Percentiles rank a stretch among this genome's conserved stretches.
Evolutionary conservation across 441 rosid genomes (phyloP).

Genomic region (Manihot esculenta): DNA sequence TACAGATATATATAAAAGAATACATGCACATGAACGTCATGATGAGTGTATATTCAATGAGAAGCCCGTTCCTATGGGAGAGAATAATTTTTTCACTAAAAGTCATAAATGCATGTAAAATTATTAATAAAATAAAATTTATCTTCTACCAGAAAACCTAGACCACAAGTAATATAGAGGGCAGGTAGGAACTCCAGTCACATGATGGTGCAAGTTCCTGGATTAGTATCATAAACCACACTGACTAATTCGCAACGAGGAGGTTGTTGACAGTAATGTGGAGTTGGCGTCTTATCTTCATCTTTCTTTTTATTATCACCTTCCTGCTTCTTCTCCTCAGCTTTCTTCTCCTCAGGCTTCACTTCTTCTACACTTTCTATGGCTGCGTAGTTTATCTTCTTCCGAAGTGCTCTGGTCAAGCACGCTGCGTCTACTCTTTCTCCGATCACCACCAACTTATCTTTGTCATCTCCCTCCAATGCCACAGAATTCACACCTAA

Average conservation of each 20-base stretch:
- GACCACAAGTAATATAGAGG: too few species aligned
- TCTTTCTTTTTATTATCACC: too few species aligned
- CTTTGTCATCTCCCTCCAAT: background rate
- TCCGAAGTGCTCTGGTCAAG: background rate
- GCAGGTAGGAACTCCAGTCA: background rate
- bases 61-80: too few species aligned
- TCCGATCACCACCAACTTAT: conserved; percentile 3
- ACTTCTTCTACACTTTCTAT: conserved; percentile 1
- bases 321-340: background rate
- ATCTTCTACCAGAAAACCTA: too few species aligned
- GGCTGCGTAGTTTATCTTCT: background rate
- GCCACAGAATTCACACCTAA: background rate
- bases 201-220: background rate
- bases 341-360: background rate
- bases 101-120: too few species aligned
- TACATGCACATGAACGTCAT: too few species aligned
- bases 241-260: background rate
- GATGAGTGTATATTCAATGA: too few species aligned
- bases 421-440: conserved; percentile 15
- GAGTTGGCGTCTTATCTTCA: background rate
- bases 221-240: background rate
- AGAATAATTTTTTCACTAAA: too few species aligned
- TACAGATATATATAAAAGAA: too few species aligned
- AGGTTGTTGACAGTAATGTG: background rate
- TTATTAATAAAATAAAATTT: too few species aligned